Conservation (phyloP, 225 moss, liverwort and hornwort species). For the Ulota crispa region DNA sequence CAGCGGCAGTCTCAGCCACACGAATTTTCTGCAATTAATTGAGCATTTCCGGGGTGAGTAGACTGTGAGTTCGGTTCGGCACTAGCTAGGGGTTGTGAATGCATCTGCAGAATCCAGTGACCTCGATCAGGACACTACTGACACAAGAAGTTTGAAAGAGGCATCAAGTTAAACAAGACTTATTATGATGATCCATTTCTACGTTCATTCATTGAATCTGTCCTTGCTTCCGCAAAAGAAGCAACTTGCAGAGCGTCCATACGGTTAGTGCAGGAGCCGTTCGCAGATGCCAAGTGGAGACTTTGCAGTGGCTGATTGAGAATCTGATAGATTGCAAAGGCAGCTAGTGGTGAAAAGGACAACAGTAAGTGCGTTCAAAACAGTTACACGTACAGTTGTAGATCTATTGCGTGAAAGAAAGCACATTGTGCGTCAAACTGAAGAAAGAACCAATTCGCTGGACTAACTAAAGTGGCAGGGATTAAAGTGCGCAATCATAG, state of each 20-base stretch:
- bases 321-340: slow-evolving; percentile 18
- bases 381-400: slow-evolving; percentile 6
- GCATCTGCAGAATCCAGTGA: background rate
- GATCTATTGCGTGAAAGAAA: slow-evolving; percentile 4
- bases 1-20: slow-evolving; percentile 22
- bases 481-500: slow-evolving; percentile 8
- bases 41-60: background rate
- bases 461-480: slow-evolving; percentile 11
- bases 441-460: background rate
- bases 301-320: slow-evolving; percentile 16
- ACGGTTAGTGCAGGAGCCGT: slow-evolving; percentile 15
- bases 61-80: background rate
- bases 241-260: background rate
- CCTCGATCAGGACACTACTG: background rate
- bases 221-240: slow-evolving; percentile 16
- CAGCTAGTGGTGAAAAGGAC: slow-evolving; percentile 23
- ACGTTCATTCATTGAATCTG: slow-evolving; percentile 31
- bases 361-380: background rate
- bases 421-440: background rate
- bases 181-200: background rate
- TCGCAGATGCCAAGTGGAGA: slow-evolving; percentile 7
- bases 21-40: slow-evolving; percentile 6
- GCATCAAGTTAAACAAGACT: background rate
- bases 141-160: slow-evolving; percentile 4
- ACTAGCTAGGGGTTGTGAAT: background rate